These are phyloP conservation scores for Massarina eburnea DNA, from an alignment of 2,329 filamentous ascomycete species.

Conservation along the genomic window DNA sequence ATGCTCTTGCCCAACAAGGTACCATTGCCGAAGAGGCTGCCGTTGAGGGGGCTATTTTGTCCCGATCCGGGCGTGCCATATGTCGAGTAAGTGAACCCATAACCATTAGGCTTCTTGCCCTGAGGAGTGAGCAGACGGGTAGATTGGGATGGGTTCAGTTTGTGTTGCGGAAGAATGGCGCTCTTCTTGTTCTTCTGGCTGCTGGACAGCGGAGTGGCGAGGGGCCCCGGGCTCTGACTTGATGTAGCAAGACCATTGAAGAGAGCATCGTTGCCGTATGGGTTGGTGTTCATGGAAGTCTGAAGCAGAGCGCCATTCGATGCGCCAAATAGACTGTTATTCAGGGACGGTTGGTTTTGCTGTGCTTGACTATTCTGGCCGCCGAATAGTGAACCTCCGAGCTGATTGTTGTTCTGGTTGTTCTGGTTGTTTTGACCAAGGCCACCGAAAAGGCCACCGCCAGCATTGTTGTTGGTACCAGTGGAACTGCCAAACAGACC, in stretches of 20 bases:
- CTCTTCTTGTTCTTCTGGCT: constrained; percentile 75
- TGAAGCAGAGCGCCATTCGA: constrained; percentile 53
- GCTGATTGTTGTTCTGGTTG: constrained; percentile 29
- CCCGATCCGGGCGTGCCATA: constrained; percentile 79
- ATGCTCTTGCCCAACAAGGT: constrained; percentile 82
- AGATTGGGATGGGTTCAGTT: constrained; percentile 78
- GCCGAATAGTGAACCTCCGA: constrained; percentile 47
- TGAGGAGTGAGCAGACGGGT: constrained; percentile 81
- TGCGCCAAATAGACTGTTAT: constrained; percentile 56
- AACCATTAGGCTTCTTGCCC: constrained; percentile 67
- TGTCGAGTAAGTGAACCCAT: constrained; percentile 89
- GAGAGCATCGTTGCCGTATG: constrained; percentile 85
- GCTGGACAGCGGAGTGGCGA: constrained; percentile 84
- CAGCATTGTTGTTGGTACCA: constrained; percentile 41
- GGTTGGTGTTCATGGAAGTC: constrained; percentile 67
- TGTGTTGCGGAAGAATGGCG: constrained; percentile 82
- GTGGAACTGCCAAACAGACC: constrained; percentile 45
- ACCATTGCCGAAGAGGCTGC: constrained; percentile 70
- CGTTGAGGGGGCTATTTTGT: constrained; percentile 70
- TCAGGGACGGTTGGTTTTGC: constrained; percentile 40
- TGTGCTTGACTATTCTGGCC: constrained; percentile 46
- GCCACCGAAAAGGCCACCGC: constrained; percentile 51
- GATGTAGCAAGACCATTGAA: constrained; percentile 73
- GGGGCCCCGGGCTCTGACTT: constrained; percentile 75
- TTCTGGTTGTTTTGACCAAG: constrained; percentile 46